Evolutionary conservation across 1,139 yeast species (phyloP), one percentile per base, ranked within the genome.

Genomic region (Kodamaea arcana): DNA sequence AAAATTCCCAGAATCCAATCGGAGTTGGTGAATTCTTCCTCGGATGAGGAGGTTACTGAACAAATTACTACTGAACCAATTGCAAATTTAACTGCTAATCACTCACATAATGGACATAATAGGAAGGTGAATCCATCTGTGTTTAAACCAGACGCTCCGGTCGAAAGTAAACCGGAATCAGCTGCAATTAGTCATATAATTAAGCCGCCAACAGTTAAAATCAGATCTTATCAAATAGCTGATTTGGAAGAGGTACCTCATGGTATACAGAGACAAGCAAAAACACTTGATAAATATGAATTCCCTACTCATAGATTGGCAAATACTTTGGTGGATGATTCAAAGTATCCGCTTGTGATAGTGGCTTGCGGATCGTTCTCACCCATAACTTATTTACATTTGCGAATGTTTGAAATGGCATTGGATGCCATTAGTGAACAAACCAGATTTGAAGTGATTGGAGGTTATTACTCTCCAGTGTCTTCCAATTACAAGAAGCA

Each of bases 401-500:
- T 92, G 53, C 74, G 99, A 42, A 92, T 92, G 97, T 92, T 92
- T 62, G 98, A 92, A 62, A 92, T 92, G 95, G 98, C 98, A 0
- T 65, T 92, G 50, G 98, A 92, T 59, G 80, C 94, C n/a, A 84
- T 94, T 33, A 70, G 85, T 31, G 98, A 92, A 56, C 92, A 83
- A 46, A 92, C 97, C 1, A 65, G 94, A 47, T 90, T 88, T 51
- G 98, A 94, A 60, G 95, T 92, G 24, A 76, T 92, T 50, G 99
- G 97, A 13, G 99, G 98, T 1, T 92, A 82, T 65, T 94, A 86
- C 61, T 84, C 95, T n/a, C 99, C 99, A 0, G 99, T 92, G 8
- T 79, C 90, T 36, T 96, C 92, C 49, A 88, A 88, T 58, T 92
- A 92, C 64, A 80, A 83, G 56, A 94, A 92, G 58, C 88, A 87